Percentiles rank a stretch among this genome's conserved stretches.
Conservation (phyloP, 768 basidiomycete genomes). For the Pleurotus cornucopiae region DNA sequence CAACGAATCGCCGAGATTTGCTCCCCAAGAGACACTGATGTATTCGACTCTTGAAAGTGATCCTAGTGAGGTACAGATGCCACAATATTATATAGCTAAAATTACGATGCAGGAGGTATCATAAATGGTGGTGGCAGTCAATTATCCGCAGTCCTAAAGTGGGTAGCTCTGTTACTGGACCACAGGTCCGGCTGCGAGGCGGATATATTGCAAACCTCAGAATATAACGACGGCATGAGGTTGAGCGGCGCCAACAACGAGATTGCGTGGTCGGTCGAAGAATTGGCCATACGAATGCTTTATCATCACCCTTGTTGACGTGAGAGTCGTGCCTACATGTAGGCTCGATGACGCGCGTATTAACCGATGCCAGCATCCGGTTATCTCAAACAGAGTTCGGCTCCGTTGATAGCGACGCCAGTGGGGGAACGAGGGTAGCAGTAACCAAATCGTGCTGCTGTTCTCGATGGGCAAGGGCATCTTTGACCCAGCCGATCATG, state of each 20-base stretch:
- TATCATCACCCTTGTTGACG: not conserved
- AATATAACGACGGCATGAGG: not conserved
- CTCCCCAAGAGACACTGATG: no score
- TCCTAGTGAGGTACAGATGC: no score
- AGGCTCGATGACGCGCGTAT: no score
- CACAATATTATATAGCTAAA: not conserved
- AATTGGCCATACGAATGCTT: not conserved
- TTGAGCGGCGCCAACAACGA: not conserved
- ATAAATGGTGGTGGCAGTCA: not conserved
- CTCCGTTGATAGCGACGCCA: not conserved
- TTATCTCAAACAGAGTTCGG: conserved; percentile 2
- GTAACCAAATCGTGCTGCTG: not conserved
- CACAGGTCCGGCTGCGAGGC: not conserved
- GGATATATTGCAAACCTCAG: not conserved
- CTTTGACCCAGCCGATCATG: conserved; percentile 79
- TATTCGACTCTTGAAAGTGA: no score
- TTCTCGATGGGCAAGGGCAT: conserved; percentile 33
- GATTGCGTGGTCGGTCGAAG: not conserved
- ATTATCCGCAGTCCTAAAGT: not conserved
- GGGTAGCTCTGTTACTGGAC: conserved; percentile 1
- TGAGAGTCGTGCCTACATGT: not conserved
- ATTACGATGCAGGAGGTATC: not conserved
- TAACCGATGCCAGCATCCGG: not conserved
- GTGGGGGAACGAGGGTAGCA: not conserved
- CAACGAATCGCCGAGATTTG: no score